Evolutionary conservation across 148 eudicot genomes (phyloP).

Genomic region (Bassia scoparia): DNA sequence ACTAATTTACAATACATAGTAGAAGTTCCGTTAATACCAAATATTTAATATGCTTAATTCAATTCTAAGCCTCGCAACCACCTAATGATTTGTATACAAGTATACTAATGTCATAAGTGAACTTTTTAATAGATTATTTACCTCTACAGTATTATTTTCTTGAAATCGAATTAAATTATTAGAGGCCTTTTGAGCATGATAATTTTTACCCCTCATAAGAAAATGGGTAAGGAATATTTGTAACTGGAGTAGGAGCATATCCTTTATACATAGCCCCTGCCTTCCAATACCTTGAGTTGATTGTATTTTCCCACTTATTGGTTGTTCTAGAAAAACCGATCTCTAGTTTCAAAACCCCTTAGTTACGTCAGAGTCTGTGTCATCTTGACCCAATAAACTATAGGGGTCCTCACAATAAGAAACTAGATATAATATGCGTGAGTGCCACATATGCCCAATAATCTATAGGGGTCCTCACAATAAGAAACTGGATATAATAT

Average conservation of each 20-base stretch:
- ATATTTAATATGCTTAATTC: too few species aligned
- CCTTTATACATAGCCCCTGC: conserved; percentile 89
- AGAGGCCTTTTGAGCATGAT: neutral
- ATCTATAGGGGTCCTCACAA: conserved; percentile 47
- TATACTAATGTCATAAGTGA: too few species aligned
- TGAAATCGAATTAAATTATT: too few species aligned
- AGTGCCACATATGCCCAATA: conserved; percentile 70
- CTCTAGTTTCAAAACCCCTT: conserved; percentile 67
- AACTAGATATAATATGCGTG: conserved; percentile 73
- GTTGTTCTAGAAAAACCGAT: conserved; percentile 67
- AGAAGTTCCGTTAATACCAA: too few species aligned
- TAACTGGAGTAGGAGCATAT: conserved; percentile 52
- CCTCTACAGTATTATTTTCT: too few species aligned
- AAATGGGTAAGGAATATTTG: neutral
- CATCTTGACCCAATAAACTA: conserved; percentile 67
- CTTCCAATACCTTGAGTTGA: conserved; percentile 74
- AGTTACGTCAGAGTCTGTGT: conserved; percentile 72
- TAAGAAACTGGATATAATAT: conserved; percentile 70
- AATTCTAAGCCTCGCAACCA: too few species aligned
- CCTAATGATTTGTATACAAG: too few species aligned
- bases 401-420: conserved; percentile 63
- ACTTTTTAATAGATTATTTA: too few species aligned
- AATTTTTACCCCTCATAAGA: neutral
- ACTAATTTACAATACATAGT: too few species aligned
- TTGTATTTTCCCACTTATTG: conserved; percentile 59